These are phyloP conservation scores for Vigna hirtella DNA, from an alignment of 306 rosid genomes.

Conservation along the genomic window DNA sequence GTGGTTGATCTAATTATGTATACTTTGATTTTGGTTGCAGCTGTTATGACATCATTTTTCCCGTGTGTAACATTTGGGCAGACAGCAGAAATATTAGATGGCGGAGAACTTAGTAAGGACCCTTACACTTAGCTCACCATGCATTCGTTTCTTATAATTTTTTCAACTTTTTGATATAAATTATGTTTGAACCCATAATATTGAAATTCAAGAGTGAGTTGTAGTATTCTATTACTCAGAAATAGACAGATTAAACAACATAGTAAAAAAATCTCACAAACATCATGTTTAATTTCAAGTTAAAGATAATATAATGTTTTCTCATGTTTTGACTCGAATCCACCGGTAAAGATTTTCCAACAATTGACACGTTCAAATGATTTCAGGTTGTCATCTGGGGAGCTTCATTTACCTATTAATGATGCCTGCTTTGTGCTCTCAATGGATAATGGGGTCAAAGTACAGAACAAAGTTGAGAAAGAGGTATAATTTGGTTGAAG, in stretches of 20 bases:
- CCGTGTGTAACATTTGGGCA: conserved; percentile 77
- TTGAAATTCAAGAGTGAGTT: too few species aligned
- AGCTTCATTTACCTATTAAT: conserved; percentile 67
- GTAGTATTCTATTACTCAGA: too few species aligned
- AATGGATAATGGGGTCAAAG: conserved; percentile 75
- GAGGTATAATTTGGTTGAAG: conserved; percentile 65
- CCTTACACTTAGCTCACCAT: conserved; percentile 7
- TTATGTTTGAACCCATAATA: too few species aligned
- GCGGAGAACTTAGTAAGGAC: conserved; percentile 62
- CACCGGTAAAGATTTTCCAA: too few species aligned
- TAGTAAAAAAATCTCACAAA: too few species aligned
- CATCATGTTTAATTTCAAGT: too few species aligned
- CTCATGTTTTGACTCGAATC: too few species aligned
- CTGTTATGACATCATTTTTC: conserved; percentile 65
- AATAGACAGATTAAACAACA: too few species aligned
- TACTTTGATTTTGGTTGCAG: conserved; percentile 49
- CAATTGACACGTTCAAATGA: background rate
- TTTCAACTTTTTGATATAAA: background rate
- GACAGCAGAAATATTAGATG: conserved; percentile 72
- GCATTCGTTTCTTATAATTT: background rate
- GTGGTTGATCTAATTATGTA: conserved; percentile 29
- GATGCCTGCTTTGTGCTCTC: conserved; percentile 80
- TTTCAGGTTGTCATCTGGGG: conserved; percentile 63
- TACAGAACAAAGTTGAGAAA: conserved; percentile 60
- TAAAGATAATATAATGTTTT: too few species aligned